These are phyloP conservation scores for Sedum album DNA, from an alignment of 164 flowering plant genomes.

Conservation along the genomic window DNA sequence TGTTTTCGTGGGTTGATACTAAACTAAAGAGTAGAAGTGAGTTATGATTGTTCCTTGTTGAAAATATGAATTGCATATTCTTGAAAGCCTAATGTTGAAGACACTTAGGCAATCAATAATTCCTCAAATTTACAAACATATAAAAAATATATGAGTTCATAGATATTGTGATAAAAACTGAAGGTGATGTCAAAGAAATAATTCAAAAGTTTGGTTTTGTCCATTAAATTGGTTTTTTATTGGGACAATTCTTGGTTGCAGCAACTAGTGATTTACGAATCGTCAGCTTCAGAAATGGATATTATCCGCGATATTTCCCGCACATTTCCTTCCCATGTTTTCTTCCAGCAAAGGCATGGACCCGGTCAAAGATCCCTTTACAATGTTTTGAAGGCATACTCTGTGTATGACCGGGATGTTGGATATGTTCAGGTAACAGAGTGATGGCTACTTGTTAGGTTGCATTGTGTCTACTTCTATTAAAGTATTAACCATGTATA, in stretches of 20 bases:
- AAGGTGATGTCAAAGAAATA: not conserved
- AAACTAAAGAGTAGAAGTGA: too few relatives aligned
- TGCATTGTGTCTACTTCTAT: not conserved
- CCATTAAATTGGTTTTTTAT: not conserved
- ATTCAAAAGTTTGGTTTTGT: not conserved
- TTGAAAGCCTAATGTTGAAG: not conserved
- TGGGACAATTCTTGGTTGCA: conserved; percentile 24
- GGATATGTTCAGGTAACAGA: conserved; percentile 94
- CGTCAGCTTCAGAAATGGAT: conserved; percentile 88
- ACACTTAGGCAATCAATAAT: not conserved
- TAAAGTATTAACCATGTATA: too few relatives aligned
- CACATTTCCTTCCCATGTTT: conserved; percentile 95
- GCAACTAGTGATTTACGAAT: conserved; percentile 97
- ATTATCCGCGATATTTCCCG: conserved; percentile 97
- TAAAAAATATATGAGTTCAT: too few relatives aligned
- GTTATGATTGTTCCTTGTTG: not conserved
- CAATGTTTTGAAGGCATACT: conserved; percentile 94
- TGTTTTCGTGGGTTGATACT: too few relatives aligned
- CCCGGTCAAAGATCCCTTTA: conserved; percentile 98
- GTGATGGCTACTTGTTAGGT: too few relatives aligned
- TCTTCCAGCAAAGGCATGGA: conserved; percentile 98
- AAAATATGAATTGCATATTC: not conserved
- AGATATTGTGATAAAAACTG: too few relatives aligned
- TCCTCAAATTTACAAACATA: not conserved
- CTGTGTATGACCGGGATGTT: conserved; percentile 94